A percentile compares a stretch with the other conserved stretches of the same genome.
Conservation (phyloP, 176 grass and related monocot genomes). For the Avena atlantica region DNA sequence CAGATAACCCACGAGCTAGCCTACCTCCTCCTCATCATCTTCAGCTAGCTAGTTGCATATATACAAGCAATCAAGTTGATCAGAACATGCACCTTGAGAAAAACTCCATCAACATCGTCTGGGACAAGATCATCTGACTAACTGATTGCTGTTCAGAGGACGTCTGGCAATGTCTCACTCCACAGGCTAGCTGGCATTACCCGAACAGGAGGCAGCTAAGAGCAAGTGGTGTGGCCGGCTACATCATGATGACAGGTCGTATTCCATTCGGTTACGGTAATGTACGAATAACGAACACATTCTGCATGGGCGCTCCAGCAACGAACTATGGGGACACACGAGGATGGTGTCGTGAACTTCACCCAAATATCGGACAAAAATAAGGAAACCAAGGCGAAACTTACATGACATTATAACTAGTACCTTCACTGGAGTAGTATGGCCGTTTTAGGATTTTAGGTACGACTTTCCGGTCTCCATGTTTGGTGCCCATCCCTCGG, state of each 20-base stretch:
- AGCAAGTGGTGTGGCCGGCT: background rate
- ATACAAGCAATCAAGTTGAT: background rate
- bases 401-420: background rate
- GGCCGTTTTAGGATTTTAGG: too few relatives aligned
- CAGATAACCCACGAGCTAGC: background rate
- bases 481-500: too few relatives aligned
- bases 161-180: background rate
- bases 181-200: background rate
- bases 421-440: too few relatives aligned
- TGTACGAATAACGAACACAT: background rate
- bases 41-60: background rate
- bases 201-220: background rate
- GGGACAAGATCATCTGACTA: background rate
- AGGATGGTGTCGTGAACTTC: background rate
- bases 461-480: too few relatives aligned
- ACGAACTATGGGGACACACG: background rate
- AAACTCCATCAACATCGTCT: too few relatives aligned
- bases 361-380: background rate
- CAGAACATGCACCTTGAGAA: slow-evolving; percentile 4
- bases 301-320: too few relatives aligned
- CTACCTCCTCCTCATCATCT: background rate
- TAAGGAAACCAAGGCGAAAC: background rate
- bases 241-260: background rate
- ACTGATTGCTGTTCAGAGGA: background rate
- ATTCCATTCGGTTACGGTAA: background rate